Percentiles rank a stretch among this genome's conserved stretches.
phyloP scores from a whole-genome alignment of 1,139 yeast species.

The Kodamaea derodonti region DNA sequence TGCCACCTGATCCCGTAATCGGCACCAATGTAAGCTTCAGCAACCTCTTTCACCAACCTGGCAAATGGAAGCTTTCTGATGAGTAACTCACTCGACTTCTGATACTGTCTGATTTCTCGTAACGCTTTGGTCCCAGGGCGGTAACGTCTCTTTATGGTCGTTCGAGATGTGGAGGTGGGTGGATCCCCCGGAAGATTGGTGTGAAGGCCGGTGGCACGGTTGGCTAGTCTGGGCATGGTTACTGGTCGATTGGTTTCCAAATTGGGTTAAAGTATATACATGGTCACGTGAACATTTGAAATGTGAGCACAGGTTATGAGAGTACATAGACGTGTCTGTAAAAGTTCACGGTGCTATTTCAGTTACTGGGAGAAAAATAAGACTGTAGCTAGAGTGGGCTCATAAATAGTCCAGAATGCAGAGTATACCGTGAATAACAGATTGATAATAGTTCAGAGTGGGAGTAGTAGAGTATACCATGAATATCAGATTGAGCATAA shows the following conservation, averaged over 20 bases:
- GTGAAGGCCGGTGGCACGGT: slow-evolving; percentile 34
- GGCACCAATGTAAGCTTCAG: slow-evolving; percentile 59
- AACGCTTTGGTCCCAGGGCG: slow-evolving; percentile 75
- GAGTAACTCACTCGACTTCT: slow-evolving; percentile 71
- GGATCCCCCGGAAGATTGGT: slow-evolving; percentile 41
- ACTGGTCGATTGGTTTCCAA: neutral
- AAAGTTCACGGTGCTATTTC: too few relatives aligned
- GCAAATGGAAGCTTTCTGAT: slow-evolving; percentile 90
- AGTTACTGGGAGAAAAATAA: too few relatives aligned
- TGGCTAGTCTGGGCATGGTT: neutral
- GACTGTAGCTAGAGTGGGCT: too few relatives aligned
- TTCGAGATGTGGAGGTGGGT: slow-evolving; percentile 15
- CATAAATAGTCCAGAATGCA: too few relatives aligned
- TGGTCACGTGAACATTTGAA: neutral
- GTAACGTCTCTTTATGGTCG: slow-evolving; percentile 45
- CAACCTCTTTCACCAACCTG: slow-evolving; percentile 75
- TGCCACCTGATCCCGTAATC: slow-evolving; percentile 81
- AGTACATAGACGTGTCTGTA: too few relatives aligned
- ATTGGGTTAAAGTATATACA: neutral
- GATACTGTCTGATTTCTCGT: slow-evolving; percentile 75
- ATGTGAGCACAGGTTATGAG: too few relatives aligned
- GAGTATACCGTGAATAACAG: too few relatives aligned
- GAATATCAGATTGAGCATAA: too few relatives aligned
- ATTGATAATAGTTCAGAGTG: too few relatives aligned
- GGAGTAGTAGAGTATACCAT: too few relatives aligned